Percentiles rank a stretch among this genome's conserved stretches.
Conservation (phyloP, 495 filamentous ascomycete genomes). For the Penicillium fimorum region DNA sequence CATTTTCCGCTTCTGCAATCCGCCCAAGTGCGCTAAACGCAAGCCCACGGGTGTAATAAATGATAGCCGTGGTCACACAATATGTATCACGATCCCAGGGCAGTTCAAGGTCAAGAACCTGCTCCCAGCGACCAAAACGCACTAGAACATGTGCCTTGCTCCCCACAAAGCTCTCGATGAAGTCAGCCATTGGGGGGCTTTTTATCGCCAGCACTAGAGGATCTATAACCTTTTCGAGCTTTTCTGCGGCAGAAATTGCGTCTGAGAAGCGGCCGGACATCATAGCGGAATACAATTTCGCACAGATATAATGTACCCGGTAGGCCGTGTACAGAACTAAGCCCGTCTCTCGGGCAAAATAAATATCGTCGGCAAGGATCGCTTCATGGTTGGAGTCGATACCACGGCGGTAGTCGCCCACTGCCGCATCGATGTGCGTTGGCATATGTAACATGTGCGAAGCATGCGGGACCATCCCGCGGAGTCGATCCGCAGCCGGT, state of each 20-base stretch:
- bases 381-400: slow-evolving; percentile 3
- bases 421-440: not conserved
- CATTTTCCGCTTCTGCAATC: slow-evolving; percentile 1
- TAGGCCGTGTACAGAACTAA: not conserved
- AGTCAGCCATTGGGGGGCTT: slow-evolving; percentile 1
- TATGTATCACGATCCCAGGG: not conserved
- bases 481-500: slow-evolving; percentile 2
- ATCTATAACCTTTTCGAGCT: not conserved
- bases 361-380: slow-evolving; percentile 1
- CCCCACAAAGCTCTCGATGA: not conserved
- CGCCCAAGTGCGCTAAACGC: not conserved
- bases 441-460: slow-evolving; percentile 3
- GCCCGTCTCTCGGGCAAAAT: not conserved
- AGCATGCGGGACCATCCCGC: not conserved
- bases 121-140: slow-evolving; percentile 3
- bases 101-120: not conserved
- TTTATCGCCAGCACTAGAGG: not conserved
- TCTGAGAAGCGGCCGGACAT: not conserved
- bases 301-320: slow-evolving; percentile 4
- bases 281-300: slow-evolving; percentile 7
- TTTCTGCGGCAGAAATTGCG: not conserved
- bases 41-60: not conserved
- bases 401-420: slow-evolving; percentile 3
- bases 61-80: not conserved
- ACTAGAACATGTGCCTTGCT: slow-evolving; percentile 5